Percentiles rank a stretch among this genome's conserved stretches.
Conservation (phyloP, 1,284 basidiomycete species). For the Ceratobasidium theobromae region DNA sequence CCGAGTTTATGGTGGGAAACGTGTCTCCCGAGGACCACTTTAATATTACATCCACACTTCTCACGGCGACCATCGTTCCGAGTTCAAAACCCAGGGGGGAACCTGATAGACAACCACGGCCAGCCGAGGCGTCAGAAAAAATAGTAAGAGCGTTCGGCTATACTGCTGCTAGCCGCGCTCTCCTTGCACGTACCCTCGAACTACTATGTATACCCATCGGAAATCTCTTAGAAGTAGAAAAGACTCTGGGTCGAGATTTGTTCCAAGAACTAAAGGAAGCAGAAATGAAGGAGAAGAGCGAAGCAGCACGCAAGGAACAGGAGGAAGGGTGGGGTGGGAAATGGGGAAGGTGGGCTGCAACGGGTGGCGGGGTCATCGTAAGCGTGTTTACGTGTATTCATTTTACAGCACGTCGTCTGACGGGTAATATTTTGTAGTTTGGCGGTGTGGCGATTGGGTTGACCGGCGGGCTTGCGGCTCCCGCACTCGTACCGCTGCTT, state of each 20-base stretch:
- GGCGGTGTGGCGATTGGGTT: slow-evolving; percentile 51
- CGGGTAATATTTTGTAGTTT: slow-evolving; percentile 25
- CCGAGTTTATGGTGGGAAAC: not conserved
- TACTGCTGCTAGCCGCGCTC: slow-evolving; percentile 44
- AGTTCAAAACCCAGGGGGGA: not conserved
- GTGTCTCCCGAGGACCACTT: not conserved
- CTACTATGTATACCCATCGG: slow-evolving; percentile 42
- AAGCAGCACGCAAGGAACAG: slow-evolving; percentile 43
- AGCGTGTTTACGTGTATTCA: not conserved
- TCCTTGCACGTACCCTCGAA: slow-evolving; percentile 42
- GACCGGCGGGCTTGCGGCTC: slow-evolving; percentile 54
- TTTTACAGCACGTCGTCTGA: slow-evolving; percentile 35
- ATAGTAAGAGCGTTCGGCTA: slow-evolving; percentile 38
- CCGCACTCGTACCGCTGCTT: slow-evolving; percentile 50
- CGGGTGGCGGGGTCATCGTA: slow-evolving; percentile 49
- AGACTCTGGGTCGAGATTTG: slow-evolving; percentile 43
- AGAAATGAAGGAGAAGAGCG: slow-evolving; percentile 42
- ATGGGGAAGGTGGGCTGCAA: slow-evolving; percentile 48
- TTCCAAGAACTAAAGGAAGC: slow-evolving; percentile 43
- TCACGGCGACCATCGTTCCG: not conserved
- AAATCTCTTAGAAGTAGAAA: slow-evolving; percentile 43
- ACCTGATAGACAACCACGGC: not conserved
- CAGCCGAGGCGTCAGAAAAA: not conserved
- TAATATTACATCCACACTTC: not conserved
- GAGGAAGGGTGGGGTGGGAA: slow-evolving; percentile 49